Evolutionary conservation across 352 stramenopile species (phyloP), one percentile per base, ranked within the genome.

Genomic region (Peronospora farinosa): DNA sequence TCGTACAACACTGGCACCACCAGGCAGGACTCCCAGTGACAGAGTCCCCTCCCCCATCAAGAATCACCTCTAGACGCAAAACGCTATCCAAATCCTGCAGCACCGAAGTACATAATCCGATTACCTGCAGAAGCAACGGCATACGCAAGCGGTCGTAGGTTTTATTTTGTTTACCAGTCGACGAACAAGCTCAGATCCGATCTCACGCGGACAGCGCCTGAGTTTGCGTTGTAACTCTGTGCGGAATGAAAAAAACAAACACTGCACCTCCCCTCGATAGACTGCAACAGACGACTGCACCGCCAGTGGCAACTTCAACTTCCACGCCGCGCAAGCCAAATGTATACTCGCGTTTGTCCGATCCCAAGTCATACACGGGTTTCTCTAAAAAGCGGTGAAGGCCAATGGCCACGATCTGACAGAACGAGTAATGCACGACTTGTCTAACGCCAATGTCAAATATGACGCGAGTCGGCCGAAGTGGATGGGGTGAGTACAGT

Each of bases 311-410:
- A 32, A 25, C 36, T 10, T 35, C 57, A 13, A 27, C 45, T 31
- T 44, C 47, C 35, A 52, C 56, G 11, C 17, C 55, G 27, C 58
- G 48, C 38, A 67, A 67, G 42, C 38, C 48, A 4, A 69, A 78
- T 48, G 70, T 86, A 31, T 86, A 82, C 56, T 65, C 68, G 46
- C 60, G 74, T 5, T 60, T 84, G 53, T 68, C 67, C 45, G 74
- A 86, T 50, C 72, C 64, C 9, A 71, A 76, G 23, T 86, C 67
- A 36, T 84, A 80, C 66, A 84, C 73, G n/a, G 74, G 74, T 21
- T 63, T 84, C 32, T 82, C 80, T 52, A 65, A 66, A 42, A 84
- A 84, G 48, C 72, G 74, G 23, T 84, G 44, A 71, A 86, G 46
- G 40, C 52, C 17, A 65, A 78, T 40, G 72, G 57, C 46, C 53